Conservation (phyloP, 1,139 yeast genomes). For the Wickerhamiella infanticola region DNA sequence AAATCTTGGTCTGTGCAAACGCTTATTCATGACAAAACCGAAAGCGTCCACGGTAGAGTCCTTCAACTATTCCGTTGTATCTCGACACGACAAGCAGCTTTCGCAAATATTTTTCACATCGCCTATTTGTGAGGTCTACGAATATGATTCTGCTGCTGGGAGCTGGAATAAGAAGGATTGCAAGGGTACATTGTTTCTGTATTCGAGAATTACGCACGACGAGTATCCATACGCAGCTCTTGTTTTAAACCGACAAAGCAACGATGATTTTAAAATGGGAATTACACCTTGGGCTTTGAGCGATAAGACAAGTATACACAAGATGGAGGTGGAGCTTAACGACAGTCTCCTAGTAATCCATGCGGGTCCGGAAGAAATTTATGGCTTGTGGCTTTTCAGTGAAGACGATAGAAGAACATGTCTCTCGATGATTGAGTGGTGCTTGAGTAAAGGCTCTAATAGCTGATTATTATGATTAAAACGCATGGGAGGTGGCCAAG, state of each 20-base stretch:
- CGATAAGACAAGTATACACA: slow-evolving; percentile 29
- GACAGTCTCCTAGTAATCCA: slow-evolving; percentile 71
- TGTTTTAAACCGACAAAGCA: slow-evolving; percentile 55
- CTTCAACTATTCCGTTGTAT: slow-evolving; percentile 58
- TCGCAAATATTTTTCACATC: slow-evolving; percentile 60
- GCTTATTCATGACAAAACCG: neutral
- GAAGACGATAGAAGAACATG: slow-evolving; percentile 49
- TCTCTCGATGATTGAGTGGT: slow-evolving; percentile 12
- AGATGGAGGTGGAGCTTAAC: slow-evolving; percentile 63
- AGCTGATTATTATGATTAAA: neutral
- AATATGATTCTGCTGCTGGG: slow-evolving; percentile 42
- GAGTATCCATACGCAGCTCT: slow-evolving; percentile 62
- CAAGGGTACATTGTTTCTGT: slow-evolving; percentile 71
- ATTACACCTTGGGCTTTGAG: slow-evolving; percentile 43
- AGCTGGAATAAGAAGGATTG: slow-evolving; percentile 73
- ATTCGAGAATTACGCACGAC: slow-evolving; percentile 38
- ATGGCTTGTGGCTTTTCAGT: slow-evolving; percentile 80
- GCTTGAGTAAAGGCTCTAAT: slow-evolving; percentile 12
- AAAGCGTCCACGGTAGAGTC: slow-evolving; percentile 5
- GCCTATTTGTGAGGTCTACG: slow-evolving; percentile 70
- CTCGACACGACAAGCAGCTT: slow-evolving; percentile 67
- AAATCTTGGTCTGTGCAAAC: neutral
- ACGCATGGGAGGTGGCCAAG: too few species aligned
- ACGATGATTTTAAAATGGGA: slow-evolving; percentile 71
- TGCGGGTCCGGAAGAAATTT: slow-evolving; percentile 60